Percentiles rank a stretch among this genome's conserved stretches.
Evolutionary conservation across 805 yeast genomes (phyloP).

Genomic region (Cyberlindnera xylosilytica): DNA sequence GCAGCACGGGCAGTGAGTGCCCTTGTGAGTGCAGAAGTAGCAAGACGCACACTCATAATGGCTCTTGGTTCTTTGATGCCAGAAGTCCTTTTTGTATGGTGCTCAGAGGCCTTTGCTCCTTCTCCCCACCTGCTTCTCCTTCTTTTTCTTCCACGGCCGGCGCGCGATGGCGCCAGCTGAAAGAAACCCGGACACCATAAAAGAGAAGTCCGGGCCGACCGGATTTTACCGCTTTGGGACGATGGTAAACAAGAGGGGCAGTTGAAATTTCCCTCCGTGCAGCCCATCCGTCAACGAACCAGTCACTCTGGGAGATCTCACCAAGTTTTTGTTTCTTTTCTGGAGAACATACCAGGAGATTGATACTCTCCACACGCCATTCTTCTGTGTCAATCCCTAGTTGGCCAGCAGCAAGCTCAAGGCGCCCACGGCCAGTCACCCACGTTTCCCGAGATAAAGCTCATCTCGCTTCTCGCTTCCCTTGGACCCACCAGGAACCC

Average conservation of each 20-base stretch:
- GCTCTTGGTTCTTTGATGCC: neutral
- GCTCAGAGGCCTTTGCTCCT: too few species aligned
- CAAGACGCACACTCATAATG: constrained; percentile 13
- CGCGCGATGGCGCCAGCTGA: constrained; percentile 1
- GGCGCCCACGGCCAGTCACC: too few species aligned
- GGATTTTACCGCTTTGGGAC: constrained; percentile 13
- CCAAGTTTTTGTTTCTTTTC: too few species aligned
- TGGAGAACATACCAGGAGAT: too few species aligned
- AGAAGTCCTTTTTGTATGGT: too few species aligned
- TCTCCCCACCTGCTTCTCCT: constrained; percentile 2
- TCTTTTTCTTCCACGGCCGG: neutral
- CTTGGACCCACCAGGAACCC: too few species aligned
- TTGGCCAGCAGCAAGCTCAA: too few species aligned
- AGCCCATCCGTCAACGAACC: neutral
- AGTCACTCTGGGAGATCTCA: too few species aligned
- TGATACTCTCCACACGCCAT: too few species aligned
- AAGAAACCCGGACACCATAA: neutral
- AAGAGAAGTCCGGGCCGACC: neutral
- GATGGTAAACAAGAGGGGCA: constrained; percentile 5
- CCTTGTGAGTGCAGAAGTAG: constrained; percentile 4
- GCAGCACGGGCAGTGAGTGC: constrained; percentile 5
- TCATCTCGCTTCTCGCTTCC: neutral
- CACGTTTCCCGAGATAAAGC: too few species aligned
- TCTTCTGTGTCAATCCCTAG: too few species aligned
- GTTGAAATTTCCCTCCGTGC: constrained; percentile 1